Percentiles rank a stretch among this genome's conserved stretches.
These are phyloP conservation scores for Huntiella abstrusa DNA, from an alignment of 2,329 filamentous ascomycete species.

Conservation along the genomic window DNA sequence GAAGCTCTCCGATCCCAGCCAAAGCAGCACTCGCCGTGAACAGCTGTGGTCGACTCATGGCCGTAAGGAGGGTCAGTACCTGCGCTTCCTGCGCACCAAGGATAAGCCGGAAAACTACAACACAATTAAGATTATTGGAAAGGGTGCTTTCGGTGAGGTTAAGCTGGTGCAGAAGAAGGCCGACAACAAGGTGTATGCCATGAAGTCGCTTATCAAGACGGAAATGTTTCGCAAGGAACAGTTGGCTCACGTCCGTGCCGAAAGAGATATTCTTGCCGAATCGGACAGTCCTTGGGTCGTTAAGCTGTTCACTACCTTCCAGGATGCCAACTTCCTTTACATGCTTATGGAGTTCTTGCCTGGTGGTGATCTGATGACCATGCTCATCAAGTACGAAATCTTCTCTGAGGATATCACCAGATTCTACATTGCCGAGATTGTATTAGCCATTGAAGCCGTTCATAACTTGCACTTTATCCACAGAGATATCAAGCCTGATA, in stretches of 20 bases:
- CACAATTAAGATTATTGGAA: slow-evolving; percentile 95
- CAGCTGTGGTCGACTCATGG: slow-evolving; percentile 72
- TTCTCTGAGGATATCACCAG: slow-evolving; percentile 97
- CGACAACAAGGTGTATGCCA: slow-evolving; percentile 90
- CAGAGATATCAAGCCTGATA: slow-evolving; percentile 66
- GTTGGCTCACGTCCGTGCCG: slow-evolving; percentile 86
- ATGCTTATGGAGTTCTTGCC: slow-evolving; percentile 99
- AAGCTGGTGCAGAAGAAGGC: slow-evolving; percentile 93
- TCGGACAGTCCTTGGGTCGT: slow-evolving; percentile 99
- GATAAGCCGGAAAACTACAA: slow-evolving; percentile 89
- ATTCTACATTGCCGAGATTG: slow-evolving; percentile 98
- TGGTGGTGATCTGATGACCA: slow-evolving; percentile 96
- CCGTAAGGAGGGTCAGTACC: slow-evolving; percentile 76
- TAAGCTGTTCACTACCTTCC: slow-evolving; percentile 95
- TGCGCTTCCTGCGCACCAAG: slow-evolving; percentile 84
- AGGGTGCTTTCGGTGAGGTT: slow-evolving; percentile 96
- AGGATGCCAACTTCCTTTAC: slow-evolving; percentile 89
- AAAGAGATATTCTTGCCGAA: slow-evolving; percentile 93
- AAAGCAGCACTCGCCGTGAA: slow-evolving; percentile 59
- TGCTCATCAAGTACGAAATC: slow-evolving; percentile 99
- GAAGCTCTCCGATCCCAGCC: slow-evolving; percentile 57
- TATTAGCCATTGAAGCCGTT: slow-evolving; percentile 94
- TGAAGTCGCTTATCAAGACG: slow-evolving; percentile 96
- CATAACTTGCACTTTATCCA: slow-evolving; percentile 88
- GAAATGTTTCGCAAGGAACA: slow-evolving; percentile 99